Base-by-base conservation (phyloP, 164 flowering plant genomes). In the Vitis labrusca region DNA sequence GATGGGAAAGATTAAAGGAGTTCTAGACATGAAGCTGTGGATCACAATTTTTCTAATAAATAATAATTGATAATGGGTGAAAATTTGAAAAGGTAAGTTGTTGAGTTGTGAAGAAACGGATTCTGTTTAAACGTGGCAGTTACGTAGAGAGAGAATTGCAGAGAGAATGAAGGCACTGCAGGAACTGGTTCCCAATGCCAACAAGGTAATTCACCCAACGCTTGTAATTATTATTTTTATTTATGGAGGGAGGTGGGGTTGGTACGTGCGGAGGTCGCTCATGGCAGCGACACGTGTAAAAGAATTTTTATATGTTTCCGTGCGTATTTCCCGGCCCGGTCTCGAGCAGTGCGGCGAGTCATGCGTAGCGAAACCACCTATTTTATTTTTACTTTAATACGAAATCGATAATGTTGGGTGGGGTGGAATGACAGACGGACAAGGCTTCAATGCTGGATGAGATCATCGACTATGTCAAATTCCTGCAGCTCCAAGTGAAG, bases 401-500 rank as follows among this genome's bases (percentile, higher is more conserved):
- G 44, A 37, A 37, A 37, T 37, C 7, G 44, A 37, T 37, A 3
- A 6, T 37, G 44, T 3, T 37, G 44, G 61, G 49, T 65, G 71
- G 13, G 37, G 59, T 62, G 71, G 75, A 85, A 76, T 85, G 83
- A 79, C 94, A 95, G 99, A 91, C 99, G 23, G 99, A 95, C 86
- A 95, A 95, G 83, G 99, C 97, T 19, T 92, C 99, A 17, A 94
- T 92, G 99, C 88, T 94, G 64, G 99, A 94, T 81, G 97, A 95
- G 86, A 95, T 95, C 80, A 95, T 95, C 76, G 98, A 95, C 68
- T 95, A 95, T 77, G 98, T 95, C 63, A 95, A 93, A 85, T 95
- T 95, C 85, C 89, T 95, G 55, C 99, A 91, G 81, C 98, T 95
- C 74, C 99, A 95, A 93, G 99, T 95, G 90, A 95, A 95, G 93